Evolutionary conservation across 306 rosid genomes (phyloP).

Genomic region (Mimosa pudica): DNA sequence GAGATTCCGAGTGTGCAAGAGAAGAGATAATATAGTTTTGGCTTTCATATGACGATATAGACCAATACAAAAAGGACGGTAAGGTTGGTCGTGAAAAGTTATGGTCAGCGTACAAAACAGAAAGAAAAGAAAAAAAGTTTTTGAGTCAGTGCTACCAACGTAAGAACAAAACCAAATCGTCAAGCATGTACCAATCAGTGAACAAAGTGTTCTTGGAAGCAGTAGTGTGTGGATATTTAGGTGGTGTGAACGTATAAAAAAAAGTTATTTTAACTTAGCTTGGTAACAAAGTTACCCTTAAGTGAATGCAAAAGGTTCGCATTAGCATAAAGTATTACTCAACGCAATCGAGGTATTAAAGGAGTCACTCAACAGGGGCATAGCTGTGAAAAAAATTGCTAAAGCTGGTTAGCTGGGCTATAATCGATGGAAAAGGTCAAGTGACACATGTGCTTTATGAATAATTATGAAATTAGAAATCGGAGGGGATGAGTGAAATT

Average conservation of each 20-base stretch:
- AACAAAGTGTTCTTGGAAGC: slow-evolving; percentile 27
- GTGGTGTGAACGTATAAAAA: neutral
- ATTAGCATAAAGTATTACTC: neutral
- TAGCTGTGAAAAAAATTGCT: neutral
- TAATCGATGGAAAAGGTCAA: neutral
- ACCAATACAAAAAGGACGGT: slow-evolving; percentile 33
- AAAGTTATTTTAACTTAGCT: neutral
- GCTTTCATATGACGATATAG: slow-evolving; percentile 18
- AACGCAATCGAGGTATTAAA: neutral
- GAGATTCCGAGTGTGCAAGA: neutral
- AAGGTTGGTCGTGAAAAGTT: slow-evolving; percentile 41
- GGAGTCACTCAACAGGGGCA: neutral
- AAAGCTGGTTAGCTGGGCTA: neutral
- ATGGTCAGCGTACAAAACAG: slow-evolving; percentile 35
- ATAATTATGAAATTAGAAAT: no score
- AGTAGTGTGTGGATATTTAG: neutral
- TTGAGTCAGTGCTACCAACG: neutral
- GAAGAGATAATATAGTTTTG: neutral
- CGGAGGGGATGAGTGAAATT: neutral
- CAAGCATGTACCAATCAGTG: slow-evolving; percentile 31
- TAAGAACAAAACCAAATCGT: slow-evolving; percentile 33
- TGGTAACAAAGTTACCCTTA: slow-evolving; percentile 1
- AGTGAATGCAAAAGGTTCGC: neutral
- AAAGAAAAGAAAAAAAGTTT: neutral
- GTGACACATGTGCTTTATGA: neutral